These are phyloP conservation scores for Coffea humblotiana DNA, from an alignment of 305 asterid species.

Conservation along the genomic window DNA sequence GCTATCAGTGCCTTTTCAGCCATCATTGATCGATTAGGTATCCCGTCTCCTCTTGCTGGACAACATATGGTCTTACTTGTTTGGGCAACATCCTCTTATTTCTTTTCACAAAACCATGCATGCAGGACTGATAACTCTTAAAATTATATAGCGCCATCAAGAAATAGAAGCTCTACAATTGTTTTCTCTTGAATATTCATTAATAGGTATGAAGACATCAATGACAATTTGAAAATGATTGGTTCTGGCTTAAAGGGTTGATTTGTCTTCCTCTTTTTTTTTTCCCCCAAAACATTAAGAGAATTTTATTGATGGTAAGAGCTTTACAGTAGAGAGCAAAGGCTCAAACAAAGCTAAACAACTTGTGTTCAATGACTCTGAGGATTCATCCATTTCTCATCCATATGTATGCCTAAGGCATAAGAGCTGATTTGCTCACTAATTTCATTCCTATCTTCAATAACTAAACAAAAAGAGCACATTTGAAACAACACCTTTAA, in stretches of 20 bases:
- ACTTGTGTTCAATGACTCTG: too few species aligned
- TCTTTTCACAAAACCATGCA: background rate
- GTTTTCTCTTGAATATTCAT: background rate
- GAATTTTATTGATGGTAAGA: too few species aligned
- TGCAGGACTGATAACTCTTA: background rate
- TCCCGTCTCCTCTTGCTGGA: constrained; percentile 18
- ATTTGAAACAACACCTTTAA: too few species aligned
- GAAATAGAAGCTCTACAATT: background rate
- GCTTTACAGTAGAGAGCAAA: too few species aligned
- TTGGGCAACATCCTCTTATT: background rate
- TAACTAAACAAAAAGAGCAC: too few species aligned
- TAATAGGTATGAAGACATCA: background rate
- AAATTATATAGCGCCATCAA: background rate
- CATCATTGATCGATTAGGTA: constrained; percentile 87
- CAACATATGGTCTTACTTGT: background rate
- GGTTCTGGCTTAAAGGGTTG: background rate
- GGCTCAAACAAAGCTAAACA: too few species aligned
- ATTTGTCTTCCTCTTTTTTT: background rate
- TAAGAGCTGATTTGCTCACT: too few species aligned
- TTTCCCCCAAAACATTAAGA: too few species aligned
- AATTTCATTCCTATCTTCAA: too few species aligned
- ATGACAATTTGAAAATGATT: background rate
- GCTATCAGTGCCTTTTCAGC: constrained; percentile 97
- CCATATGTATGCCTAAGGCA: too few species aligned
- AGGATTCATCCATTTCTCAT: too few species aligned